A percentile compares a stretch with the other conserved stretches of the same genome.
Evolutionary conservation across 352 stramenopile genomes (phyloP).

Genomic region (Peronospora destructor): DNA sequence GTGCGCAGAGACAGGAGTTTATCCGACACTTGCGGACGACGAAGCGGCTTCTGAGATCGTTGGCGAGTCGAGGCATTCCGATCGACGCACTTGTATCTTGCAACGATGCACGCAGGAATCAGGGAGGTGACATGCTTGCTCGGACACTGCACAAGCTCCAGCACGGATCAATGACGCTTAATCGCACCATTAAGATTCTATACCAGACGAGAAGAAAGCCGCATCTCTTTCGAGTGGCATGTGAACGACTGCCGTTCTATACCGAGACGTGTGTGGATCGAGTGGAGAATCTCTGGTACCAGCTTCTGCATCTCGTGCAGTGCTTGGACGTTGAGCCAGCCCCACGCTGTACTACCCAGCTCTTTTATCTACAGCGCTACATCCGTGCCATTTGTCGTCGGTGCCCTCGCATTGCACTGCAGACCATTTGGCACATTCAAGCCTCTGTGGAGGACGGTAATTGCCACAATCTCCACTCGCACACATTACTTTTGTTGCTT

Average conservation of each 20-base stretch:
- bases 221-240: constrained; percentile 55
- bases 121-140: constrained; percentile 29
- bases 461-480: constrained; percentile 38
- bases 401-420: constrained; percentile 60
- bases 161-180: constrained; percentile 56
- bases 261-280: constrained; percentile 67
- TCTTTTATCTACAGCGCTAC: constrained; percentile 63
- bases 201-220: constrained; percentile 70
- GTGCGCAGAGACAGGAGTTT: constrained; percentile 52
- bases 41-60: constrained; percentile 31
- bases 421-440: constrained; percentile 79
- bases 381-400: constrained; percentile 65
- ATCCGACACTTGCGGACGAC: constrained; percentile 35
- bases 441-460: constrained; percentile 49
- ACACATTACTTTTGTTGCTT: constrained; percentile 54
- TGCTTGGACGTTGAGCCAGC: constrained; percentile 53
- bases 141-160: constrained; percentile 49
- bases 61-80: constrained; percentile 22
- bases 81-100: constrained; percentile 31
- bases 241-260: constrained; percentile 64
- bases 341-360: constrained; percentile 36
- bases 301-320: constrained; percentile 72
- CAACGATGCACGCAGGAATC: constrained; percentile 13
- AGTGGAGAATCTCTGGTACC: constrained; percentile 74
- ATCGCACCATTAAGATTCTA: constrained; percentile 71